These are phyloP conservation scores for Mortierella polycephala DNA, from an alignment of 371 early-diverging fungal genomes.

Conservation along the genomic window DNA sequence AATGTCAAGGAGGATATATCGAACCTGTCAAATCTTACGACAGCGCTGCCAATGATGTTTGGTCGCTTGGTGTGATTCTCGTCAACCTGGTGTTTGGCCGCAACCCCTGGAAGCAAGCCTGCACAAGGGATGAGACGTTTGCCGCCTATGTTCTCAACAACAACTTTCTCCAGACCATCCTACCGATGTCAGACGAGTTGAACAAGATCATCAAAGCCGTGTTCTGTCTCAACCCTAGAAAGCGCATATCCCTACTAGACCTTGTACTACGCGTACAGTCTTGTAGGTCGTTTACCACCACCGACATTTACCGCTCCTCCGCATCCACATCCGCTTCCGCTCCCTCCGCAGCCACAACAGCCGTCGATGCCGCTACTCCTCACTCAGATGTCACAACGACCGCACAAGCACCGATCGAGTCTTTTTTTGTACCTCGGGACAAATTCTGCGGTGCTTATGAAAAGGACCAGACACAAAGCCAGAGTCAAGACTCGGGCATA, in stretches of 20 bases:
- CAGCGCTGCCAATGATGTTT: constrained; percentile 86
- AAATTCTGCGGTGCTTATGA: constrained; percentile 9
- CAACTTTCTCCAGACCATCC: constrained; percentile 69
- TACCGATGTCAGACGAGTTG: constrained; percentile 79
- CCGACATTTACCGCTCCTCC: not conserved
- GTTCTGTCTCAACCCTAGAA: constrained; percentile 77
- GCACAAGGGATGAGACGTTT: constrained; percentile 77
- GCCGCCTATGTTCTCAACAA: constrained; percentile 70
- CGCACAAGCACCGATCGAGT: constrained; percentile 5
- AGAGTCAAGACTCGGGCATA: constrained; percentile 31
- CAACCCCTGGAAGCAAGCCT: constrained; percentile 88
- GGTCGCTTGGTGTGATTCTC: constrained; percentile 85
- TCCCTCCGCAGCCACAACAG: not conserved
- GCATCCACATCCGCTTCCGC: not conserved
- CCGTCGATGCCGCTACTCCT: not conserved
- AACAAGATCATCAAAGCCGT: constrained; percentile 77
- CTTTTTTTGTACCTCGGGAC: constrained; percentile 9
- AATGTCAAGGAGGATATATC: constrained; percentile 79
- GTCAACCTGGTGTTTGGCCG: constrained; percentile 81
- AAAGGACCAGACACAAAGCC: constrained; percentile 8
- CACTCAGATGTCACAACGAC: not conserved
- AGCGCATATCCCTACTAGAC: constrained; percentile 74
- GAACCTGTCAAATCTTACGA: constrained; percentile 66
- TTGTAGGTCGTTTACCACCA: constrained; percentile 68
- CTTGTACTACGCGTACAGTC: constrained; percentile 63